Conservation (phyloP, 345 rosid species). For the Punica granatum region DNA sequence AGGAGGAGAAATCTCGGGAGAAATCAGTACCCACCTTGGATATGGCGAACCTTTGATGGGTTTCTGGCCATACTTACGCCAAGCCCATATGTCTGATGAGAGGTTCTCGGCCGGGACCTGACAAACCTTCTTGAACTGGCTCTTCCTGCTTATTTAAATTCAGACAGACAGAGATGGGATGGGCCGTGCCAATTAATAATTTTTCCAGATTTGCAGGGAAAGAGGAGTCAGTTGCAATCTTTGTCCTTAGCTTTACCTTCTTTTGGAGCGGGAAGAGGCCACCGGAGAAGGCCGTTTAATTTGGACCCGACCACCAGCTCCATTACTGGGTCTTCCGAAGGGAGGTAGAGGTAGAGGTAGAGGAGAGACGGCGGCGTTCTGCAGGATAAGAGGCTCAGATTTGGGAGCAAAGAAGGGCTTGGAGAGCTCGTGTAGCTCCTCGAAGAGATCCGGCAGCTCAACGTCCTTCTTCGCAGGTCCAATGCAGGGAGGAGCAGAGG, state of each 20-base stretch:
- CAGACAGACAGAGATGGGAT: too few species aligned
- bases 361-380: conserved; percentile 33
- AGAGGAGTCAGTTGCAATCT: background rate
- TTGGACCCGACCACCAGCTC: background rate
- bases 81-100: conserved; percentile 94
- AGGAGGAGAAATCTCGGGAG: background rate
- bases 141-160: conserved; percentile 56
- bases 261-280: conserved; percentile 56
- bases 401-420: conserved; percentile 49
- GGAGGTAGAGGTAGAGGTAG: conserved; percentile 23
- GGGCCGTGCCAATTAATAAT: too few species aligned
- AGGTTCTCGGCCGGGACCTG: conserved; percentile 87
- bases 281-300: conserved; percentile 8
- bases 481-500: conserved; percentile 21
- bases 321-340: conserved; percentile 15
- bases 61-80: conserved; percentile 99
- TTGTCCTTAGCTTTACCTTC: conserved; percentile 39
- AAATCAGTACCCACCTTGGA: conserved; percentile 54
- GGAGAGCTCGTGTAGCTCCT: conserved; percentile 67
- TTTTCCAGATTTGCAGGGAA: background rate
- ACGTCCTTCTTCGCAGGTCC: conserved; percentile 11
- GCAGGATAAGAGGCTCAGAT: conserved; percentile 18
- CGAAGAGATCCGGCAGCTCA: conserved; percentile 15
- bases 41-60: conserved; percentile 98
- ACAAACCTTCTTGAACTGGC: conserved; percentile 74